Base-by-base conservation (phyloP, 768 basidiomycete species). In the Lentinus brumalis region DNA sequence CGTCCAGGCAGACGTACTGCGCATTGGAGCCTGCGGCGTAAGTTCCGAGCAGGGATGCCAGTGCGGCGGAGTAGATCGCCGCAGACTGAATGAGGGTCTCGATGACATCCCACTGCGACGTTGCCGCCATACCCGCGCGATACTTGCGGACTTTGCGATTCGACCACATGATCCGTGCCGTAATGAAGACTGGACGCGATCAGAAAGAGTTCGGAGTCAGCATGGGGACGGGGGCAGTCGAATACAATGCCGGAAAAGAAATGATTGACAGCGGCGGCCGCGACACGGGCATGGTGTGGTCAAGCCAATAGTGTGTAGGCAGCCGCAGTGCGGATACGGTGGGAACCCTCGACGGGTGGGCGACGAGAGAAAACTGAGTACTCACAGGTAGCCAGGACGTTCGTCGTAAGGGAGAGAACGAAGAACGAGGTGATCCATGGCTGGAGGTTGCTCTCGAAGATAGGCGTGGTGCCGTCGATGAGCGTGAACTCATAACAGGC, bases 61-160 rank as follows among this genome's bases (percentile, higher is more conserved):
- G 50, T 18, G 57, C 57, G 12, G 58, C 50, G 14, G 62, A 59
- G 29, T 63, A 63, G 5, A 63, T 52, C 2, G 62, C 62, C 10
- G 62, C 62, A 3, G 62, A 63, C 45, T 63, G 62, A 5, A 63
- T 53, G 35, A 63, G 59, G 15, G 55, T 49, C 41, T 63, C 62
- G 57, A 56, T 41, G 26, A 56, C 62, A 15, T 49, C 44, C 46
- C 54, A 50, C 14, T 64, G 44, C 30, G 58, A 44, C 14, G 26
- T 35, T 8, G 57, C 44, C 14, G 54, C 46, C 11, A 30, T 8
- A 21, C 47, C 47, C 18, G 57, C 40, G 26, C 38, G 46, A 32
- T 59, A 55, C n/a, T 55, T 26, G 15, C 52, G 51, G 14, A 56
- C 30, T 4, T 40, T 38, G 50, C 50, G 46, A 38, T 56, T 51